These are phyloP conservation scores for Barnettozyma pratensis DNA, from an alignment of 805 yeast species.

Conservation along the genomic window DNA sequence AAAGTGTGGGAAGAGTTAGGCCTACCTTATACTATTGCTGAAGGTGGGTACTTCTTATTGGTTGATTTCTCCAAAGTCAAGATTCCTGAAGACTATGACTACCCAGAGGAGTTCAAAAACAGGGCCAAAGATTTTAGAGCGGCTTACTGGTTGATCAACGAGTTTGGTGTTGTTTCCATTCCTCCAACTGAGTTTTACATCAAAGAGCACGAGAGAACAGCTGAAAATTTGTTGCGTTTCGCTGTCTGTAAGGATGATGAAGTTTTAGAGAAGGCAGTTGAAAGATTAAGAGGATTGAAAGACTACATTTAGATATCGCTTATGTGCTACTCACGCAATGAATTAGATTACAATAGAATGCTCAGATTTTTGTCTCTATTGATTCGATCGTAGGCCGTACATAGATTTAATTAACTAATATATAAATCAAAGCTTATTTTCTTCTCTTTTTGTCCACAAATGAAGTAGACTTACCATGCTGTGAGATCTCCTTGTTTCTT, in stretches of 20 bases:
- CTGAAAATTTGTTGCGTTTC: slow-evolving; percentile 83
- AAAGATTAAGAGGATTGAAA: slow-evolving; percentile 64
- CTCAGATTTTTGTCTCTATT: no score
- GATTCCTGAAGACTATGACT: slow-evolving; percentile 66
- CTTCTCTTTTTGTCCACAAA: slow-evolving; percentile 18
- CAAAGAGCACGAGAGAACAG: slow-evolving; percentile 62
- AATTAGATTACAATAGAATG: no score
- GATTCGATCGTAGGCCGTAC: no score
- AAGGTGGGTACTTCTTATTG: slow-evolving; percentile 89
- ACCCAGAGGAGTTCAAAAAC: slow-evolving; percentile 61
- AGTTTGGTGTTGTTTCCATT: slow-evolving; percentile 90
- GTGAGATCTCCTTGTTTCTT: slow-evolving; percentile 30
- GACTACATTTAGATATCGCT: slow-evolving; percentile 38
- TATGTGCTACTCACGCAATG: no score
- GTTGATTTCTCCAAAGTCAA: slow-evolving; percentile 83
- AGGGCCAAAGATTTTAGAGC: slow-evolving; percentile 82
- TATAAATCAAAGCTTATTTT: background rate
- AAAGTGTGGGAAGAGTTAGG: slow-evolving; percentile 79
- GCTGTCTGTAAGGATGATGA: slow-evolving; percentile 94
- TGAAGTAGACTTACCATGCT: slow-evolving; percentile 20
- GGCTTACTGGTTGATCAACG: slow-evolving; percentile 90
- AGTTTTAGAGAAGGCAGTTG: slow-evolving; percentile 75
- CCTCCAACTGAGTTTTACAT: slow-evolving; percentile 96
- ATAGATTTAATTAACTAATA: slow-evolving; percentile 8
- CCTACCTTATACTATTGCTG: slow-evolving; percentile 84